Conservation (phyloP, 2,329 filamentous ascomycete species). For the Cordyceps cateniannulata region DNA sequence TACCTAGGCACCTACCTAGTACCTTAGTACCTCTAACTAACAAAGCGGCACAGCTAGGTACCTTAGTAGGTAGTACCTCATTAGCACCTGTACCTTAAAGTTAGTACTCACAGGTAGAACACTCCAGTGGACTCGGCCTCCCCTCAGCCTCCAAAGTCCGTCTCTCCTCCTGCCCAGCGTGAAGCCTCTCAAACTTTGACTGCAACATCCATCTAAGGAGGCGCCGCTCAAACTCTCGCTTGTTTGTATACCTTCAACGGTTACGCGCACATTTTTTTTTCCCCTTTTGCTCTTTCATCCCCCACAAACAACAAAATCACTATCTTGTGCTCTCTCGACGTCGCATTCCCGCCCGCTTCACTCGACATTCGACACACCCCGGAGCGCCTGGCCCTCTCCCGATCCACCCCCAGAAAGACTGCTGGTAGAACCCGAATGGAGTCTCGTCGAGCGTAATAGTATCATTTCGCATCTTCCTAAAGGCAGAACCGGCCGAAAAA, state of each 20-base stretch:
- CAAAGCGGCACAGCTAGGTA: too few relatives aligned
- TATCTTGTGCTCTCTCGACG: neutral
- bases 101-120: too few relatives aligned
- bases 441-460: neutral
- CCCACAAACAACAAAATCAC: neutral
- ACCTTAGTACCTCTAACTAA: too few relatives aligned
- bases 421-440: neutral
- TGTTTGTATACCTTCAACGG: neutral
- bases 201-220: constrained; percentile 3
- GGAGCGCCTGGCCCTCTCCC: neutral
- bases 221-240: neutral
- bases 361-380: neutral
- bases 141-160: neutral
- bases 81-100: too few relatives aligned
- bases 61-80: too few relatives aligned
- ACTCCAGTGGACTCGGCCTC: too few relatives aligned
- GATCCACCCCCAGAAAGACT: neutral
- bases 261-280: neutral
- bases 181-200: constrained; percentile 1
- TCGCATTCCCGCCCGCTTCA: neutral
- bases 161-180: neutral
- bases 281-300: neutral
- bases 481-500: neutral
- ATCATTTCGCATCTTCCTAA: neutral
- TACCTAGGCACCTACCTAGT: too few relatives aligned